Conservation (phyloP, 2,329 filamentous ascomycete genomes). For the Pyrenophora graminea region DNA sequence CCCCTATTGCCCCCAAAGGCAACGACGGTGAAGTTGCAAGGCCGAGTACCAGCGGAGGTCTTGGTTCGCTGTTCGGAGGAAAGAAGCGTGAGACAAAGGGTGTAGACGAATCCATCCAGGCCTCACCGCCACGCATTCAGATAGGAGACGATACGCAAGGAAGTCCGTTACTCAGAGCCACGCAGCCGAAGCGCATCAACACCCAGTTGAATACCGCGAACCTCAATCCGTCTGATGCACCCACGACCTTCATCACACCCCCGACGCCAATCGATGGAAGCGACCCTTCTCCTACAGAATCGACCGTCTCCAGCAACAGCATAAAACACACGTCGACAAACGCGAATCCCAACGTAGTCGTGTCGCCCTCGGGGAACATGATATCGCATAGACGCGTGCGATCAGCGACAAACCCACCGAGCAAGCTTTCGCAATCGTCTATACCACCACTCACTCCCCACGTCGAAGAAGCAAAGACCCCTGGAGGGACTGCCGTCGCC, state of each 20-base stretch:
- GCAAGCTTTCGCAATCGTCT: constrained; percentile 82
- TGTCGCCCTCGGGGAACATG: constrained; percentile 70
- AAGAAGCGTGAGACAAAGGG: constrained; percentile 40
- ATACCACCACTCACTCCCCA: constrained; percentile 71
- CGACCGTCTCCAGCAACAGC: constrained; percentile 29
- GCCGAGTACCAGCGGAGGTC: constrained; percentile 48
- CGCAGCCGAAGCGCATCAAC: constrained; percentile 45
- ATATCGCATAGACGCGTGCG: constrained; percentile 70
- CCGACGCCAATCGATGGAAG: constrained; percentile 62
- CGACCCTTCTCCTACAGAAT: constrained; percentile 40
- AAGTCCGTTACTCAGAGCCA: constrained; percentile 28
- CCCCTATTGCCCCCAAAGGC: constrained; percentile 29
- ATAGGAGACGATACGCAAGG: constrained; percentile 39
- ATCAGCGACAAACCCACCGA: constrained; percentile 66
- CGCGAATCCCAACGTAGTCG: constrained; percentile 58
- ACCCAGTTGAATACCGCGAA: constrained; percentile 40
- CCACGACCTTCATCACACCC: constrained; percentile 65
- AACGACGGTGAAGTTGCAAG: constrained; percentile 45
- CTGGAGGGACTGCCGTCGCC: constrained; percentile 58
- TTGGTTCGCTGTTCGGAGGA: constrained; percentile 51
- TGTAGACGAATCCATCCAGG: constrained; percentile 34
- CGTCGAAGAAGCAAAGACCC: constrained; percentile 68
- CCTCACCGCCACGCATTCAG: constrained; percentile 40
- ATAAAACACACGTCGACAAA: constrained; percentile 37
- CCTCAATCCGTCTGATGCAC: constrained; percentile 51